Conservation (phyloP, 306 rosid species). For the Trifolium repens region DNA sequence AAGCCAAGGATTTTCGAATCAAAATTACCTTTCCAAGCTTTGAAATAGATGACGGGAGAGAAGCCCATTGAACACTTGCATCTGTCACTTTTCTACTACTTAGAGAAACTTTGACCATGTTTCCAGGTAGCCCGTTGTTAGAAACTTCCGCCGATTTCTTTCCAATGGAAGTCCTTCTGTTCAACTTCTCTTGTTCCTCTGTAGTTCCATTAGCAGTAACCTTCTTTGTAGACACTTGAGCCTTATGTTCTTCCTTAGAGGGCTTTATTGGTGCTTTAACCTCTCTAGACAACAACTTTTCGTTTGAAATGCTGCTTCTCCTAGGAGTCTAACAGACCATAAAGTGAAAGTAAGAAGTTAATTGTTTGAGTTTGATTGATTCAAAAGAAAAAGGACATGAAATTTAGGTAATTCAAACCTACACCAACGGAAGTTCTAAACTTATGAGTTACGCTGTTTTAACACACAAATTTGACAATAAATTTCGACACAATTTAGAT, state of each 20-base stretch:
- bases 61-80: slow-evolving; percentile 79
- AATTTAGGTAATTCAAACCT: slow-evolving; percentile 7
- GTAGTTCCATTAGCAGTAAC: slow-evolving; percentile 56
- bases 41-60: slow-evolving; percentile 85
- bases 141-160: slow-evolving; percentile 70
- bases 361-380: slow-evolving; percentile 23
- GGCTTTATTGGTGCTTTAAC: slow-evolving; percentile 56
- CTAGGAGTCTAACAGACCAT: slow-evolving; percentile 69
- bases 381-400: slow-evolving; percentile 27
- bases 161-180: slow-evolving; percentile 60
- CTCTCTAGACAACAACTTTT: slow-evolving; percentile 64
- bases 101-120: slow-evolving; percentile 73
- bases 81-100: slow-evolving; percentile 74
- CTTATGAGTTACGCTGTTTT: neutral
- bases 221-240: slow-evolving; percentile 64
- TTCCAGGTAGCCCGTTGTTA: slow-evolving; percentile 66
- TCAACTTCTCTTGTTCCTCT: slow-evolving; percentile 63
- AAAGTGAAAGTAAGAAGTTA: slow-evolving; percentile 14
- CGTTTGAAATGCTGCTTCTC: slow-evolving; percentile 68
- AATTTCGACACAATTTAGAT: neutral
- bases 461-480: neutral
- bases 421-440: slow-evolving; percentile 26
- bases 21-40: slow-evolving; percentile 91
- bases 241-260: slow-evolving; percentile 67
- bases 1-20: slow-evolving; percentile 28